Conservation (phyloP, 1,284 basidiomycete species). For the Cryptococcus sp. region DNA sequence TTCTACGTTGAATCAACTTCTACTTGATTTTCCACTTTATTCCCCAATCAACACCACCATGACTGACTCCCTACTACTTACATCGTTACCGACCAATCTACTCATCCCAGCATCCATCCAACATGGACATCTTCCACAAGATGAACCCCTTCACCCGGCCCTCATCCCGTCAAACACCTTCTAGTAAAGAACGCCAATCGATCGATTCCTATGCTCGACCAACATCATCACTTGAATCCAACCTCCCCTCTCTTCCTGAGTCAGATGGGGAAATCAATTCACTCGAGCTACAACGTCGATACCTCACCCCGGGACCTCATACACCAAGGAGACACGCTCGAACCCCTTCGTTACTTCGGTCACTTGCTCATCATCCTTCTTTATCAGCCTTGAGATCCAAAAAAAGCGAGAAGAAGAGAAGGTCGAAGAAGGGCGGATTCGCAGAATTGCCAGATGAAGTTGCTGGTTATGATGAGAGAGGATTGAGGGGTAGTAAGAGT, state of each 20-base stretch:
- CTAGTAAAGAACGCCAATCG: conserved; percentile 7
- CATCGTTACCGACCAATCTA: not conserved
- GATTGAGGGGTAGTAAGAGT: conserved; percentile 14
- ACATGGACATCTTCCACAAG: conserved; percentile 17
- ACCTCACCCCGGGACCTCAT: not conserved
- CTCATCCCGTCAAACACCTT: not conserved
- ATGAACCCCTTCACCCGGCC: conserved; percentile 15
- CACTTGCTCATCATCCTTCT: conserved; percentile 32
- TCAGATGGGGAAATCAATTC: conserved; percentile 1
- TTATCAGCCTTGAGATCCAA: conserved; percentile 25
- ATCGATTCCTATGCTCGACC: conserved; percentile 3
- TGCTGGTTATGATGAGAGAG: conserved; percentile 4
- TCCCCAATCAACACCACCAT: not conserved
- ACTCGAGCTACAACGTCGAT: not conserved
- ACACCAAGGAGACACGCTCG: conserved; percentile 4
- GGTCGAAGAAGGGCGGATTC: not conserved
- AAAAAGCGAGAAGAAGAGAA: conserved; percentile 6
- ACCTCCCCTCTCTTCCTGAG: not conserved
- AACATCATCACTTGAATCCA: conserved; percentile 13
- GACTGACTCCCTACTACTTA: no score
- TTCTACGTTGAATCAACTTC: not conserved
- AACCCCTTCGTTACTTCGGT: conserved; percentile 28
- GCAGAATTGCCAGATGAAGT: conserved; percentile 1
- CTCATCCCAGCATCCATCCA: not conserved
- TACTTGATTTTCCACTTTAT: not conserved